Evolutionary conservation across 257 asterid species (phyloP).

Genomic region (Capsicum pubescens): DNA sequence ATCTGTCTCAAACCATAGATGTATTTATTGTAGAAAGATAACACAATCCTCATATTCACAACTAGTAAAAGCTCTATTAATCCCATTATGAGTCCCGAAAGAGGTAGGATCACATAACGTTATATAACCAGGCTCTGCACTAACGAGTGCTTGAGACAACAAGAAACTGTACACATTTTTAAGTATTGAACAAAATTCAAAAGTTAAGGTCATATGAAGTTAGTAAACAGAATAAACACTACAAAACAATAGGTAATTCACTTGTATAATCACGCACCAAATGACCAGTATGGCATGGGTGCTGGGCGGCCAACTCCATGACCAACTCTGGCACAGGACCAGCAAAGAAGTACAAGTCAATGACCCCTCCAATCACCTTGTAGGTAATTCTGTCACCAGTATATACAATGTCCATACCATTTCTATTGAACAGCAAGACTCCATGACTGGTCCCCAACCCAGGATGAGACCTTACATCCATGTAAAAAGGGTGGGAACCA

Average conservation of each 20-base stretch:
- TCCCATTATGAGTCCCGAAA: not conserved
- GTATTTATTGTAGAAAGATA: not conserved
- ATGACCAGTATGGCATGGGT: slow-evolving; percentile 46
- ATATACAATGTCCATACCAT: slow-evolving; percentile 44
- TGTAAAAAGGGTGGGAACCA: slow-evolving; percentile 89
- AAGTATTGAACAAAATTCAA: not conserved
- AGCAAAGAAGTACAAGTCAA: slow-evolving; percentile 39
- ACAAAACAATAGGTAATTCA: not conserved
- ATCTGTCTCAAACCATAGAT: not conserved
- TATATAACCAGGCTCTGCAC: not conserved
- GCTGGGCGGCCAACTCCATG: slow-evolving; percentile 45
- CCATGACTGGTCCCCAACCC: slow-evolving; percentile 33
- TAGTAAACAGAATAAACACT: not conserved
- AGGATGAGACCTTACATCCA: slow-evolving; percentile 35
- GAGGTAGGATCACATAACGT: not conserved
- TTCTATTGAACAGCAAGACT: slow-evolving; percentile 42
- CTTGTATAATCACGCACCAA: slow-evolving; percentile 31
- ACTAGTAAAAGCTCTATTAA: not conserved
- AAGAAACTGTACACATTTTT: not conserved
- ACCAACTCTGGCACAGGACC: slow-evolving; percentile 38
- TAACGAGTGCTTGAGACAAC: not conserved
- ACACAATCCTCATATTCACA: not conserved
- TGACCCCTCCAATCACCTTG: slow-evolving; percentile 40
- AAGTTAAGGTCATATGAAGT: not conserved
- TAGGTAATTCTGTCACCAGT: slow-evolving; percentile 37